Conservation (phyloP, 1,139 yeast genomes). For the Scheffersomyces quercinus region DNA sequence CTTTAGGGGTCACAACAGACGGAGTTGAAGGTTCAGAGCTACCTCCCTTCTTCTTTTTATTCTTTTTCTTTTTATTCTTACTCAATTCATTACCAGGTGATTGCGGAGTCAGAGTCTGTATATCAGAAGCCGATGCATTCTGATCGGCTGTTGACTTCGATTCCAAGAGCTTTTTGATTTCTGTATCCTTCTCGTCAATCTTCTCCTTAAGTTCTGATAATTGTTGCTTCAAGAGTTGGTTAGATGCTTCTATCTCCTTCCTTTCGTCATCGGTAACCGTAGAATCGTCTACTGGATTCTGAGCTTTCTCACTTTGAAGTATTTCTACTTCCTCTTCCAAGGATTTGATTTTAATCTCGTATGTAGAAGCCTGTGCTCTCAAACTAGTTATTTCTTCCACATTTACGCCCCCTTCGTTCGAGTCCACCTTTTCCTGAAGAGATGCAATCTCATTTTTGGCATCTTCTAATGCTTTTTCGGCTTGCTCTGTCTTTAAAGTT, state of each 20-base stretch:
- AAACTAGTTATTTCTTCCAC: no score
- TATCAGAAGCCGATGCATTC: no score
- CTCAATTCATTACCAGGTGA: neutral
- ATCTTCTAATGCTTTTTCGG: no score
- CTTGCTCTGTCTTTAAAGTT: no score
- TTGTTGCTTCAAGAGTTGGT: no score
- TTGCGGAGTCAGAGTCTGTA: neutral
- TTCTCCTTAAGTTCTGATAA: slow-evolving; percentile 4
- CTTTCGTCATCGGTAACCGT: slow-evolving; percentile 7
- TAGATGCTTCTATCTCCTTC: slow-evolving; percentile 8
- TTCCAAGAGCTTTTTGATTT: slow-evolving; percentile 6
- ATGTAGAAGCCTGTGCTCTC: no score
- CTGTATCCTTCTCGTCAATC: slow-evolving; percentile 3
- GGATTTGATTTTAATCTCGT: no score
- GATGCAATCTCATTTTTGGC: no score
- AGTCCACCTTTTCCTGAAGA: no score
- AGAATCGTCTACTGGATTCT: slow-evolving; percentile 5
- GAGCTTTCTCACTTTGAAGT: slow-evolving; percentile 15
- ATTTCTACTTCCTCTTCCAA: slow-evolving; percentile 1
- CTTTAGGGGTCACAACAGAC: neutral
- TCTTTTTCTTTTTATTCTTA: slow-evolving; percentile 3
- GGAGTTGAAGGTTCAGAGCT: neutral
- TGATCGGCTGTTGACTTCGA: neutral
- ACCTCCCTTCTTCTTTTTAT: slow-evolving; percentile 5
- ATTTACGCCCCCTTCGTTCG: no score